Evolutionary conservation across 495 filamentous ascomycete genomes (phyloP).

Genomic region (Paragyromitra xinjiangensis): DNA sequence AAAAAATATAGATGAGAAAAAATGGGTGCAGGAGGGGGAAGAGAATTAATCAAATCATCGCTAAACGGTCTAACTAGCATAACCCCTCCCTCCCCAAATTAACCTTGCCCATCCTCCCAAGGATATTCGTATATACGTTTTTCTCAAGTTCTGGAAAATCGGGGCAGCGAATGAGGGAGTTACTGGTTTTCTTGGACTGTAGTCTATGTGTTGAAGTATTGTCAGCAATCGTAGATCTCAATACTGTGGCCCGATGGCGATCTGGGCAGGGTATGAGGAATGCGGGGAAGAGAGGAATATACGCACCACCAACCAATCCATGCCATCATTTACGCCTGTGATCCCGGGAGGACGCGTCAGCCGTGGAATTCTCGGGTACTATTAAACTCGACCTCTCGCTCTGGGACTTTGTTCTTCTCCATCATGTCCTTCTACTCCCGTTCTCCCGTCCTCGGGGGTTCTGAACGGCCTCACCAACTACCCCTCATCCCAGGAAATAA

Average conservation of each 20-base stretch:
- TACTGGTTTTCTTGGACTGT: slow-evolving; percentile 50
- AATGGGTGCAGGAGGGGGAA: neutral
- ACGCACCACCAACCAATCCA: slow-evolving; percentile 96
- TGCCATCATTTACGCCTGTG: slow-evolving; percentile 82
- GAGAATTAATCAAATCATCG: slow-evolving; percentile 37
- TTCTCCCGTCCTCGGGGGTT: neutral
- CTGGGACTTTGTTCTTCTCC: neutral
- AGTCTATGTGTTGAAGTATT: slow-evolving; percentile 10
- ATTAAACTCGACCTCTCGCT: slow-evolving; percentile 9
- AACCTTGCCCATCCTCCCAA: neutral
- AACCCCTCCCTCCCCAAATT: neutral
- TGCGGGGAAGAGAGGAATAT: slow-evolving; percentile 1
- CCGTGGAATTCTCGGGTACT: neutral
- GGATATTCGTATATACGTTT: slow-evolving; percentile 19
- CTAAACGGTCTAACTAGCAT: slow-evolving; percentile 33
- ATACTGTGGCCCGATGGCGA: neutral
- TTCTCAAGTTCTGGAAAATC: neutral
- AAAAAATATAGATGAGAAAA: neutral
- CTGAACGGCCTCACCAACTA: neutral
- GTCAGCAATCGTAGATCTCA: slow-evolving; percentile 17
- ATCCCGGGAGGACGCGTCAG: slow-evolving; percentile 43
- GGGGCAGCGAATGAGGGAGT: neutral
- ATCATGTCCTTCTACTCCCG: neutral
- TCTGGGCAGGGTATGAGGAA: slow-evolving; percentile 11
- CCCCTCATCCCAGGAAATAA: slow-evolving; percentile 5